These are phyloP conservation scores for Irpex sp. DNA, from an alignment of 1,284 basidiomycete genomes.

Conservation along the genomic window DNA sequence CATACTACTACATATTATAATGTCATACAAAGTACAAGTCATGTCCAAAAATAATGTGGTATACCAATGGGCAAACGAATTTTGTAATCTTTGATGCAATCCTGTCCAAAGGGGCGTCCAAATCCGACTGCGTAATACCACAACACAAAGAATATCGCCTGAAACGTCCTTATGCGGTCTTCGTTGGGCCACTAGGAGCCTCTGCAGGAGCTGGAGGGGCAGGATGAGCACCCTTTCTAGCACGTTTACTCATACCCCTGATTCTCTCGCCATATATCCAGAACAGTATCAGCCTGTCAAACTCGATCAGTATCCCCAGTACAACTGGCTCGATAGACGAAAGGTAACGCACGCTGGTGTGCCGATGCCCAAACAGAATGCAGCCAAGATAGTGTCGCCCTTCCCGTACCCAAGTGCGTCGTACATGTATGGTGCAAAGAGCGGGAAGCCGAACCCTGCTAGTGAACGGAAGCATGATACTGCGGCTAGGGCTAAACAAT, in stretches of 20 bases:
- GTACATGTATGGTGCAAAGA: constrained; percentile 67
- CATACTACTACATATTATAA: too few relatives aligned
- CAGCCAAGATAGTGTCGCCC: constrained; percentile 58
- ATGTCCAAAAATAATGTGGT: too few relatives aligned
- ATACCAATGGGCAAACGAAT: too few relatives aligned
- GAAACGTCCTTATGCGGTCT: background rate
- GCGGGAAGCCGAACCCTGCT: constrained; percentile 62
- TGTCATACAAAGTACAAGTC: too few relatives aligned
- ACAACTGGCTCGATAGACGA: background rate
- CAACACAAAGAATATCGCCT: background rate
- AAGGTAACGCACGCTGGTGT: constrained; percentile 51
- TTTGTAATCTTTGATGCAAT: too few relatives aligned
- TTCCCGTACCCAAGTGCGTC: constrained; percentile 56
- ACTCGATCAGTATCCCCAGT: background rate
- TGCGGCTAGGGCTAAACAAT: constrained; percentile 48
- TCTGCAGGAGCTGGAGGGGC: background rate
- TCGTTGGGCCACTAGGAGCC: background rate
- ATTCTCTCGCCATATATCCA: constrained; percentile 49
- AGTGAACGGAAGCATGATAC: constrained; percentile 53
- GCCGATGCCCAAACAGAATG: constrained; percentile 48
- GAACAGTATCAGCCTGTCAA: constrained; percentile 42
- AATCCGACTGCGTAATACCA: too few relatives aligned
- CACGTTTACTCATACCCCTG: constrained; percentile 28
- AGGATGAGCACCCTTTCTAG: background rate
- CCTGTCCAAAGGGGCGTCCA: too few relatives aligned